Conservation (phyloP, 1,284 basidiomycete genomes). For the Fistulinella cinereoalba region DNA sequence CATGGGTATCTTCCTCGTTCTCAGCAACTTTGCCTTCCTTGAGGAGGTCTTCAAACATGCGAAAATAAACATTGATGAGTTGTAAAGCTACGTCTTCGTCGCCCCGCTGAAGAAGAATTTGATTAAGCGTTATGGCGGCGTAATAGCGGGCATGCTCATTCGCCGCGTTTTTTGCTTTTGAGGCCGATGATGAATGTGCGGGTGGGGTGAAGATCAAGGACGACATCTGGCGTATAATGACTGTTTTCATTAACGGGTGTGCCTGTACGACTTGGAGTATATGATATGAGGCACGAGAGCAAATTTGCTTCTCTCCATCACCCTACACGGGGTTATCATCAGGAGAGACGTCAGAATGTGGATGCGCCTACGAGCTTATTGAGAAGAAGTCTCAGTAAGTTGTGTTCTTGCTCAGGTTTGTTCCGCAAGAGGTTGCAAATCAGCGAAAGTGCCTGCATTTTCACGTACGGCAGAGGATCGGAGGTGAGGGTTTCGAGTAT, state of each 20-base stretch:
- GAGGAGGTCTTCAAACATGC: slow-evolving; percentile 88
- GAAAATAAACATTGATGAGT: slow-evolving; percentile 92
- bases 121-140: slow-evolving; percentile 90
- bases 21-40: slow-evolving; percentile 48
- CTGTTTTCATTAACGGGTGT: slow-evolving; percentile 92
- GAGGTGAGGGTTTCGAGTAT: slow-evolving; percentile 86
- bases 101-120: slow-evolving; percentile 75
- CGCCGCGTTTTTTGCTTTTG: slow-evolving; percentile 31
- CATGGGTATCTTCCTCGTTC: slow-evolving; percentile 67
- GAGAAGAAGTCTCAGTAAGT: slow-evolving; percentile 86
- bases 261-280: slow-evolving; percentile 86
- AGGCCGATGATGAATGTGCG: slow-evolving; percentile 33
- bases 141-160: slow-evolving; percentile 84
- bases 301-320: slow-evolving; percentile 86
- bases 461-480: slow-evolving; percentile 87
- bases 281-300: slow-evolving; percentile 88
- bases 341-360: neutral
- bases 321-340: slow-evolving; percentile 49
- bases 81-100: slow-evolving; percentile 80
- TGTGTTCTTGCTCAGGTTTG: slow-evolving; percentile 97
- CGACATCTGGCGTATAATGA: slow-evolving; percentile 87
- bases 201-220: slow-evolving; percentile 59
- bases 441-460: slow-evolving; percentile 75
- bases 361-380: slow-evolving; percentile 81
- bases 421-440: slow-evolving; percentile 81